Conservation (phyloP, 2,329 filamentous ascomycete species). For the Leptographium wingfieldii region DNA sequence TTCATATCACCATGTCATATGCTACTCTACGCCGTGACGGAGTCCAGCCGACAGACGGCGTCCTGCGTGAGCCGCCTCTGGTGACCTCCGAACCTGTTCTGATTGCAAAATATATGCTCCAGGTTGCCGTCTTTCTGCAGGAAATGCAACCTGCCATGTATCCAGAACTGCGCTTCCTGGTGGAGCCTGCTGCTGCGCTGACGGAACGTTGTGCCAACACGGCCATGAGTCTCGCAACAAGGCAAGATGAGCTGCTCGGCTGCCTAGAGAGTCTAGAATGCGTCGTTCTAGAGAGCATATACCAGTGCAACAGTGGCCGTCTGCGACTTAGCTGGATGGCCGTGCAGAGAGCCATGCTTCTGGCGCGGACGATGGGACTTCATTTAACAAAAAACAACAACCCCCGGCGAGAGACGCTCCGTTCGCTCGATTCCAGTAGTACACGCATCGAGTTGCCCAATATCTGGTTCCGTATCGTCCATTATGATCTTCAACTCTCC, state of each 20-base stretch:
- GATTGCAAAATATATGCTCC: neutral
- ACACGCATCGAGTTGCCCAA: neutral
- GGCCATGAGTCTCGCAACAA: neutral
- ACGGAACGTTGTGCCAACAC: neutral
- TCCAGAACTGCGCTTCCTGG: neutral
- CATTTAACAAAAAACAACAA: neutral
- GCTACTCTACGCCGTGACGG: neutral
- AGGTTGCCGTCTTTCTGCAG: neutral
- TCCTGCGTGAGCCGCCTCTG: neutral
- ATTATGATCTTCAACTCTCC: neutral
- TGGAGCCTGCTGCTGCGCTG: neutral
- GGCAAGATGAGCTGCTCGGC: neutral
- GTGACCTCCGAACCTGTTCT: neutral
- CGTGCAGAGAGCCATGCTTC: neutral
- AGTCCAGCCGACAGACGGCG: neutral
- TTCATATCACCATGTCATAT: neutral
- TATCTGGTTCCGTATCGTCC: neutral
- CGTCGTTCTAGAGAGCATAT: neutral
- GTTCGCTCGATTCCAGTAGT: neutral
- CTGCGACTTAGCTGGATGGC: neutral
- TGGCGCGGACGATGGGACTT: neutral
- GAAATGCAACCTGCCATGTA: neutral
- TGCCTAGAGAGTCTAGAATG: neutral
- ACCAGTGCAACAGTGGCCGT: neutral
- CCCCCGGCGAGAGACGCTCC: neutral